Evolutionary conservation across 1,284 basidiomycete species (phyloP).

Genomic region (Puccinia novopanici): DNA sequence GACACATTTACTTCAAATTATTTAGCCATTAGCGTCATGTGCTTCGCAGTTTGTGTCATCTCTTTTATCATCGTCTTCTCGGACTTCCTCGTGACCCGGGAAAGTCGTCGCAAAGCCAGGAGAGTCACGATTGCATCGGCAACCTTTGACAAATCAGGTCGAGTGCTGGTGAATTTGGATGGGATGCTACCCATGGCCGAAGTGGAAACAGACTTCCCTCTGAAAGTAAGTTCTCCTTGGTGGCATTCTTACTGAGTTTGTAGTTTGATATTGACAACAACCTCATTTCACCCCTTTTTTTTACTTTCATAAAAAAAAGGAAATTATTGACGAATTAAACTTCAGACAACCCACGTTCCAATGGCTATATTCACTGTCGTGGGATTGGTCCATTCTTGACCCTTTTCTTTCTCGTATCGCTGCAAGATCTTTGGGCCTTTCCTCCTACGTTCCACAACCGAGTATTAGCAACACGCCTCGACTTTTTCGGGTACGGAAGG

Average conservation of each 20-base stretch:
- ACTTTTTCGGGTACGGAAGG: conserved; percentile 3
- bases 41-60: conserved; percentile 61
- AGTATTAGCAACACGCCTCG: conserved; percentile 27
- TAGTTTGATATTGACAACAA: background rate
- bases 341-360: conserved; percentile 63
- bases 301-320: conserved; percentile 57
- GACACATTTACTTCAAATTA: background rate
- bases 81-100: conserved; percentile 60
- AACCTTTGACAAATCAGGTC: conserved; percentile 62
- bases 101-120: conserved; percentile 60
- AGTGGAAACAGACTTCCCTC: conserved; percentile 62
- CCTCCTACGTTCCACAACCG: conserved; percentile 2
- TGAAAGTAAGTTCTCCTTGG: conserved; percentile 24
- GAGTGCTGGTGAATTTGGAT: conserved; percentile 63
- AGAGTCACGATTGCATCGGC: conserved; percentile 63
- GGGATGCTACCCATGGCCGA: conserved; percentile 63
- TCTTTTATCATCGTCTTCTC: conserved; percentile 60
- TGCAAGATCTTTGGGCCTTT: conserved; percentile 54
- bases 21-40: conserved; percentile 62
- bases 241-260: background rate
- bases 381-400: conserved; percentile 63
- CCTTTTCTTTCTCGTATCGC: conserved; percentile 62
- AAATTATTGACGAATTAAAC: conserved; percentile 62
- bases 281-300: background rate
- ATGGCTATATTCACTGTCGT: conserved; percentile 64